Base-by-base conservation (phyloP, 1,284 basidiomycete genomes). In the Sporisorium reilianum region DNA sequence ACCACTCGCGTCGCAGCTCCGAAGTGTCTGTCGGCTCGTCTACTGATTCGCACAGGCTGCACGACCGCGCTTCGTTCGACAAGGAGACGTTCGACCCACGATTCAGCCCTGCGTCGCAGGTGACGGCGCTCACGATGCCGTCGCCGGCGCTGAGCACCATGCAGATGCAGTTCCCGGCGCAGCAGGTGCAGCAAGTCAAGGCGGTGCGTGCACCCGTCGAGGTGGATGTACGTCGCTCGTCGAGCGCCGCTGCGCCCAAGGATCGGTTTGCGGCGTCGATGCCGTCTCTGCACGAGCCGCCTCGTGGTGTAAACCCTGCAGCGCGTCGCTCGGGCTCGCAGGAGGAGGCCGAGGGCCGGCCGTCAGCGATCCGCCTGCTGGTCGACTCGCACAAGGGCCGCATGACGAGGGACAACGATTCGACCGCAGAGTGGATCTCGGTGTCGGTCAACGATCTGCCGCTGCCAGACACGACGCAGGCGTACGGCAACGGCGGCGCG, bases 351-450 rank as follows among this genome's bases (percentile, higher is more conserved):
- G 60, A 51, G 6, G 34, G 23, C 18, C 59, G 60, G 25, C 66
- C 72, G 0, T 65, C 66, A 4, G 58, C 66, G 0, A 64, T 75
- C 16, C 54, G 53, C 10, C 41, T 65, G 12, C 63, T 69, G 3
- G 63, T 75, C 16, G 56, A 75, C 50, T 63, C 59, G 20, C 66
- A 75, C 3, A 70, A 70, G 30, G 72, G 72, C 20, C 30, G 66
- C 10, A 60, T 55, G 55, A 45, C 55, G 6, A 50, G 64, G 22
- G 72, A 75, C 50, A 59, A 65, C 25, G 72, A 70, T n/a, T 66
- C 72, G 34, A 75, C 70, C 18, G 66, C 59, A 4, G 66, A 75
- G 28, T 75, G 72, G 66, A 75, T 75, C 42, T 66, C 66, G 3
- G 66, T 75, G 8, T 75, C 72, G 5, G 60, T 59, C 54, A 63